A percentile compares a stretch with the other conserved stretches of the same genome.
phyloP scores from a whole-genome alignment of 495 filamentous ascomycete species.

The Lasiosphaeria miniovina region DNA sequence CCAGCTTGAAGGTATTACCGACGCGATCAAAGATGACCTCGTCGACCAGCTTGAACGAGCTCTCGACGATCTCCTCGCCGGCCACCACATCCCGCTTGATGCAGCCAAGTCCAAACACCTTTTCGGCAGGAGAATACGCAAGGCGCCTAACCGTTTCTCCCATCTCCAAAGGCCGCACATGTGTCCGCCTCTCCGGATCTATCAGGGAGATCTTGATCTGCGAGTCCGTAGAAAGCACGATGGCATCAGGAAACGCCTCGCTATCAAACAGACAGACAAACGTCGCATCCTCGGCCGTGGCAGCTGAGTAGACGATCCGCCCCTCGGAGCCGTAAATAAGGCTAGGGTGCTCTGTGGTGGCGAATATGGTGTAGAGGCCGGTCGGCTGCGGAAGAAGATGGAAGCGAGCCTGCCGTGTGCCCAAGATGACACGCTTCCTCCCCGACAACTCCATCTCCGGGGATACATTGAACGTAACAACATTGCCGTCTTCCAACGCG shows the following conservation, averaged over 20 bases:
- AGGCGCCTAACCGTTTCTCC: conserved; percentile 82
- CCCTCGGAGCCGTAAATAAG: conserved; percentile 88
- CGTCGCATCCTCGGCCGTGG: conserved; percentile 85
- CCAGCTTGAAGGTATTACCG: conserved; percentile 40
- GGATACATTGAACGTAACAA: conserved; percentile 80
- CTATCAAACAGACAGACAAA: conserved; percentile 79
- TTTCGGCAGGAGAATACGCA: conserved; percentile 75
- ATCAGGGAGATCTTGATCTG: conserved; percentile 79
- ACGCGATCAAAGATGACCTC: conserved; percentile 48
- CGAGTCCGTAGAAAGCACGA: conserved; percentile 72
- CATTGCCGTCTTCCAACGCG: conserved; percentile 91
- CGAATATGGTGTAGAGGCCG: conserved; percentile 75
- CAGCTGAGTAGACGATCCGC: conserved; percentile 85
- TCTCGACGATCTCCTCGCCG: conserved; percentile 48
- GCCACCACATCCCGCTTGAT: conserved; percentile 58
- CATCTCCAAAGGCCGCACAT: conserved; percentile 74
- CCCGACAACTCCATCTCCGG: conserved; percentile 58
- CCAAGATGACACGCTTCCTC: conserved; percentile 79
- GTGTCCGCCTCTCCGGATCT: conserved; percentile 80
- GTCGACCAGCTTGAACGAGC: conserved; percentile 51
- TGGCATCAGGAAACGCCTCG: conserved; percentile 73
- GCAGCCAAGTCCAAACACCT: conserved; percentile 82
- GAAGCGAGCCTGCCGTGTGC: conserved; percentile 79
- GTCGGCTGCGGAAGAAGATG: conserved; percentile 65
- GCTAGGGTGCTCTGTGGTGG: conserved; percentile 89